phyloP scores from a whole-genome alignment of 2,329 filamentous ascomycete species.

The Didymella pomorum region DNA sequence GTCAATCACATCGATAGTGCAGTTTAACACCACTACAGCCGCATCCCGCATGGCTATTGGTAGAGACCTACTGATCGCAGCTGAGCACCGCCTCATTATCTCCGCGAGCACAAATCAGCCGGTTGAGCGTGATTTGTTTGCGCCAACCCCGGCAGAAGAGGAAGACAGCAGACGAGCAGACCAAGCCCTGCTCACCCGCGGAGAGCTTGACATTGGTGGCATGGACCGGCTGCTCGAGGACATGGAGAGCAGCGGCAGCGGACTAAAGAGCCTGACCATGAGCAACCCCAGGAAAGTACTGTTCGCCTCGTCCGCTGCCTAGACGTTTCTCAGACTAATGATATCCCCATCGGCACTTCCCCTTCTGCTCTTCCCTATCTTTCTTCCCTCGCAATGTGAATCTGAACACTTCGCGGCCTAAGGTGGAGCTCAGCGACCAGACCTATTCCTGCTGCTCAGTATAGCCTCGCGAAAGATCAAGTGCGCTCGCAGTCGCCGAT shows the following conservation, averaged over 20 bases:
- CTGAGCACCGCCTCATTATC: constrained; percentile 56
- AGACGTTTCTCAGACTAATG: constrained; percentile 1
- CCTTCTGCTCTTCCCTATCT: neutral
- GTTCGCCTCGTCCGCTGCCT: constrained; percentile 44
- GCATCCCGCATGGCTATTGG: constrained; percentile 55
- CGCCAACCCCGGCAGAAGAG: constrained; percentile 42
- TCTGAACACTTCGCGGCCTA: constrained; percentile 30
- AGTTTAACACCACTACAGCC: constrained; percentile 52
- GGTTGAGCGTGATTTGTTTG: constrained; percentile 39
- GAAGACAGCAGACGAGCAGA: constrained; percentile 47
- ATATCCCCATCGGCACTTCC: constrained; percentile 1
- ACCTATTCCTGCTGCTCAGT: constrained; percentile 63
- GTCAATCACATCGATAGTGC: constrained; percentile 53
- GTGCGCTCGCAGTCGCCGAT: constrained; percentile 40
- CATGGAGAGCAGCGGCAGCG: constrained; percentile 40
- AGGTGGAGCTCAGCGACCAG: constrained; percentile 63
- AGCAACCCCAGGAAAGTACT: constrained; percentile 47
- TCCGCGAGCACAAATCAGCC: constrained; percentile 46
- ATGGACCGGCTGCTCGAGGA: constrained; percentile 56
- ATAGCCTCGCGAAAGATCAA: constrained; percentile 60
- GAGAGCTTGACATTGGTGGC: constrained; percentile 58
- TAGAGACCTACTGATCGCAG: constrained; percentile 54
- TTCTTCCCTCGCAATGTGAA: neutral
- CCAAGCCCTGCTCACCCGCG: constrained; percentile 54
- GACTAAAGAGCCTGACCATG: constrained; percentile 35